These are phyloP conservation scores for Farysia itapuensis DNA, from an alignment of 1,284 basidiomycete genomes.

Conservation along the genomic window DNA sequence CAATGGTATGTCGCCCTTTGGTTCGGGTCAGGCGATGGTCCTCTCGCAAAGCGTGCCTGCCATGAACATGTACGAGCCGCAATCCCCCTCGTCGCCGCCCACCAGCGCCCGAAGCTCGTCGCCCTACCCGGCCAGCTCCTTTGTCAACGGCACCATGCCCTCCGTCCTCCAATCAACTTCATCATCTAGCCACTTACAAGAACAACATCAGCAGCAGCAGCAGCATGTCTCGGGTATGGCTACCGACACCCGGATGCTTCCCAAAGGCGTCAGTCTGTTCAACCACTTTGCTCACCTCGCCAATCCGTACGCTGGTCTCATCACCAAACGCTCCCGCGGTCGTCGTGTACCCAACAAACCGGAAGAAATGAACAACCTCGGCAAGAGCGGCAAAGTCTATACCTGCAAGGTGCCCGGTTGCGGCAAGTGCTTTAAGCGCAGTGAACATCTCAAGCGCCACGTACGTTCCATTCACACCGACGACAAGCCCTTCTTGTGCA, in stretches of 20 bases:
- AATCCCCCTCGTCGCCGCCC: conserved; percentile 29
- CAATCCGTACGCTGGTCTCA: conserved; percentile 47
- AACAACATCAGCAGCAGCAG: conserved; percentile 25
- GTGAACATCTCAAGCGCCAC: conserved; percentile 55
- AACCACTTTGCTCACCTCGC: conserved; percentile 29
- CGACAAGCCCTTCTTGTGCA: conserved; percentile 55
- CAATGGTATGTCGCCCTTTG: too few species aligned
- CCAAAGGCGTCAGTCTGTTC: conserved; percentile 35
- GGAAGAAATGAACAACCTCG: conserved; percentile 54
- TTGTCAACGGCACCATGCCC: conserved; percentile 10
- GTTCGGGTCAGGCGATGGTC: too few species aligned
- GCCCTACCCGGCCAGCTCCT: conserved; percentile 15
- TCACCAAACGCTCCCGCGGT: conserved; percentile 53
- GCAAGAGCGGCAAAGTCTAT: conserved; percentile 56
- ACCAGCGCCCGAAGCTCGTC: conserved; percentile 30
- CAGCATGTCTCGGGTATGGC: conserved; percentile 27
- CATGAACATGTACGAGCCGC: conserved; percentile 20
- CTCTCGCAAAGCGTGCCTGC: conserved; percentile 34
- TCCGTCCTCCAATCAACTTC: conserved; percentile 22
- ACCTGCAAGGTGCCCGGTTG: conserved; percentile 56
- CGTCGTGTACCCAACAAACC: conserved; percentile 54
- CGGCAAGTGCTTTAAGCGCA: conserved; percentile 55
- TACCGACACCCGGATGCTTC: conserved; percentile 18
- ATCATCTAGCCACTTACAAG: too few species aligned
- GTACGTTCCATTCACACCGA: conserved; percentile 56